phyloP scores from a whole-genome alignment of 805 yeast genomes.

The Myxozyma nipponensis region DNA sequence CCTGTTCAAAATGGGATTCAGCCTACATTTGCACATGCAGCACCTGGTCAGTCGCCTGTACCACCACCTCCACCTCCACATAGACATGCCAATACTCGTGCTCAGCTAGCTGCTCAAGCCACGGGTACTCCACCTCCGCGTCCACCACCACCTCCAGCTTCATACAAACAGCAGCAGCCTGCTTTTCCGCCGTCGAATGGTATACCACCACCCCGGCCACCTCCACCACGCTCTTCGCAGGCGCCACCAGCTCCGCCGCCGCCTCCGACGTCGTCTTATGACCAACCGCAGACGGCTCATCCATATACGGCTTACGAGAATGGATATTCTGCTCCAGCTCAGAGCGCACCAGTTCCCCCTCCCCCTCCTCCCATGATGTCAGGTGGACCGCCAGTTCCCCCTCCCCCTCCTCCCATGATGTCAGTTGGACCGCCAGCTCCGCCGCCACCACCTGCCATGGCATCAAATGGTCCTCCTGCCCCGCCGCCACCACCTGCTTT shows the following conservation, averaged over 20 bases:
- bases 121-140: constrained; percentile 5
- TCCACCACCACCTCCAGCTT: constrained; percentile 18
- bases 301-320: too few relatives aligned
- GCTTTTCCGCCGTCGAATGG: neutral
- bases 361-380: neutral
- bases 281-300: too few relatives aligned
- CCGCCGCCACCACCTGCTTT: constrained; percentile 29
- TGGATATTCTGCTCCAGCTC: constrained; percentile 1
- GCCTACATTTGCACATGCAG: constrained; percentile 14
- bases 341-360: neutral
- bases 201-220: constrained; percentile 11
- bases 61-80: constrained; percentile 27
- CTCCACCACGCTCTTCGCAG: constrained; percentile 11
- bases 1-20: constrained; percentile 26
- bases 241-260: constrained; percentile 21
- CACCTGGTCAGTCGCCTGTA: neutral
- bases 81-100: constrained; percentile 6
- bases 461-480: constrained; percentile 17
- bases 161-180: constrained; percentile 1
- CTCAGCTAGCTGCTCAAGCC: neutral
- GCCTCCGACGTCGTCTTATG: constrained; percentile 2
- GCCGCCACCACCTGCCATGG: constrained; percentile 39
- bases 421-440: constrained; percentile 3
- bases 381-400: neutral
- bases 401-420: constrained; percentile 33